Evolutionary conservation across 176 grass and related monocot species (phyloP), one percentile per base, ranked within the genome.

Genomic region (Carex cristatella): DNA sequence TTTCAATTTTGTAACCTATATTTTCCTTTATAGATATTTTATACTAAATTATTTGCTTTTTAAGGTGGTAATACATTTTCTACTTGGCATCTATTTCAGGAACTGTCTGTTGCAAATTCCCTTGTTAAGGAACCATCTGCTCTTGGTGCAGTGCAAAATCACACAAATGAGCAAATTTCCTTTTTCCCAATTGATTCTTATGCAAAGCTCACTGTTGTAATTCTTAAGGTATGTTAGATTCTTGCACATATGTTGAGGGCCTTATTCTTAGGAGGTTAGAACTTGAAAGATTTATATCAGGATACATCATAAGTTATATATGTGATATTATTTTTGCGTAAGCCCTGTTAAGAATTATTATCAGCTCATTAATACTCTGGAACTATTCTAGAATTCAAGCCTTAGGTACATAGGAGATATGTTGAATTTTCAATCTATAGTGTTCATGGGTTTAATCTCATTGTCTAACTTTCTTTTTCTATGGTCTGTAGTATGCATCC

Each of bases 141-240:
- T 82, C 84, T 88, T 88, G 73, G 79, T 56, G 49, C 64, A 65
- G 82, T 90, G 59, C 84, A 91, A 86, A 91, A 60, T 66, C 94
- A 89, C 37, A 65, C 76, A 56, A 49, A 86, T 18, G 88, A 74
- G 27, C 91, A 92, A 86, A 81, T 94, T 76, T 90, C 93, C 48
- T 98, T 93, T 88, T 93, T 89, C 85, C 85, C 95, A 23, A 87
- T 98, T 83, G 95, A 94, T 90, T 89, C 92, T 56, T 98, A 92
- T 86, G 92, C 92, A 64, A 98, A 93, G 72, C 95, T 98, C 81
- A 87, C 91, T 72, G 77, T 87, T 61, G 59, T 93, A 56, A 79
- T 98, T 78, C 59, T 98, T 16, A 98, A 98, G 93, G 95, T 98
- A 93, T 81, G 81, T 10, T 83, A 23, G 27, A 67, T 69, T 8